Conservation (phyloP, 1,284 basidiomycete species). For the Meira nashicola region DNA sequence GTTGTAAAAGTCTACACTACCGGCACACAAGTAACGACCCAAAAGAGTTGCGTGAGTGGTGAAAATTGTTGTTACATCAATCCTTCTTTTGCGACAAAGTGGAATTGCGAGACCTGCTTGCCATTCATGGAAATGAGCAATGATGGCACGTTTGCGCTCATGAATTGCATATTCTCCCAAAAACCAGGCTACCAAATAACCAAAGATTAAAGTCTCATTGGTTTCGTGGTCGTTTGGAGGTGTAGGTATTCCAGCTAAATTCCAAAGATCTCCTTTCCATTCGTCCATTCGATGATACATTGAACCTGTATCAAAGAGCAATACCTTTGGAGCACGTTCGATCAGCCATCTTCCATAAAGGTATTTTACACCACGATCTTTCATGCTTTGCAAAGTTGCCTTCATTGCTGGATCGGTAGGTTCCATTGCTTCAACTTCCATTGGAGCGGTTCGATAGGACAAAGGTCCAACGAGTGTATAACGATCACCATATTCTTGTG, state of each 20-base stretch:
- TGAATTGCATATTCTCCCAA: conserved; percentile 85
- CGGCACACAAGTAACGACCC: conserved; percentile 94
- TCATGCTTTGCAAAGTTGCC: conserved; percentile 43
- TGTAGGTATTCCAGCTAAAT: conserved; percentile 90
- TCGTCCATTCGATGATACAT: conserved; percentile 83
- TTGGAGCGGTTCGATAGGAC: conserved; percentile 93
- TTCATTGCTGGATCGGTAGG: conserved; percentile 56
- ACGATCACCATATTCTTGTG: conserved; percentile 63
- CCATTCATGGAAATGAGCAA: conserved; percentile 99
- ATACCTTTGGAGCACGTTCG: conserved; percentile 86
- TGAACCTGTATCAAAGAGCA: conserved; percentile 90
- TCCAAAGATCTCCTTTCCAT: conserved; percentile 98
- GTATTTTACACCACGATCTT: conserved; percentile 74
- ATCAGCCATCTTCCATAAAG: conserved; percentile 97
- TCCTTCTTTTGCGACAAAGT: conserved; percentile 87
- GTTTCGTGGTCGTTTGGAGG: conserved; percentile 94
- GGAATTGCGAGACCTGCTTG: conserved; percentile 95
- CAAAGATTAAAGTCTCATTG: conserved; percentile 96
- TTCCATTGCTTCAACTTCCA: conserved; percentile 94
- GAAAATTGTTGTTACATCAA: conserved; percentile 90
- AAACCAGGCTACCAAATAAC: conserved; percentile 99
- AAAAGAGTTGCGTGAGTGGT: conserved; percentile 98
- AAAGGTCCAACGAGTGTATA: conserved; percentile 90
- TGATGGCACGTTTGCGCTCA: conserved; percentile 74
- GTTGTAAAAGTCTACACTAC: conserved; percentile 97